phyloP scores from a whole-genome alignment of 257 asterid genomes.

The Leptodermis oblonga region DNA sequence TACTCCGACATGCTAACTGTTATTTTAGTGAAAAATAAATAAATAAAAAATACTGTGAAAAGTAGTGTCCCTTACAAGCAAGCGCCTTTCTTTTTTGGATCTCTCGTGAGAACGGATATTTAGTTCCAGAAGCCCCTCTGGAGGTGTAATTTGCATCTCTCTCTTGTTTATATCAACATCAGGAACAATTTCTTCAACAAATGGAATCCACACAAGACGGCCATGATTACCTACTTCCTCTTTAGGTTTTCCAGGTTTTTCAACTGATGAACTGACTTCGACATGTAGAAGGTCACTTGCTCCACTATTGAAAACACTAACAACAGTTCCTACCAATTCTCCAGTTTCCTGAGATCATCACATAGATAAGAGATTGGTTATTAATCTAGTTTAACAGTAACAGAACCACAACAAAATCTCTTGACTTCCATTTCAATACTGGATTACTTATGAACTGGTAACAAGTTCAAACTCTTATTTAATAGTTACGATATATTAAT shows the following conservation, averaged over 20 bases:
- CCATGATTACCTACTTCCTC: constrained; percentile 44
- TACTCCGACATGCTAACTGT: background rate
- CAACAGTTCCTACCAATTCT: constrained; percentile 73
- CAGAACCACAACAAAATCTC: background rate
- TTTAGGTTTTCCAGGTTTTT: constrained; percentile 29
- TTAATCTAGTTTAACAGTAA: background rate
- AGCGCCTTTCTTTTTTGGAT: constrained; percentile 97
- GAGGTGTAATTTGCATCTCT: constrained; percentile 94
- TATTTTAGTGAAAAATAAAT: background rate
- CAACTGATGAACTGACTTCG: constrained; percentile 41
- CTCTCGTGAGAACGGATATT: constrained; percentile 72
- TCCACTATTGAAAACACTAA: constrained; percentile 73
- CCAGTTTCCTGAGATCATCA: constrained; percentile 54
- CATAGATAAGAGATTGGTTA: background rate
- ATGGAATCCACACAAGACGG: constrained; percentile 84
- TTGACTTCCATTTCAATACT: background rate
- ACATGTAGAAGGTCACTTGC: constrained; percentile 90
- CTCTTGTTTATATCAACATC: constrained; percentile 58
- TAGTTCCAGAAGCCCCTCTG: constrained; percentile 86
- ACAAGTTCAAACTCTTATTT: background rate
- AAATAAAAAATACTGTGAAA: constrained; percentile 14
- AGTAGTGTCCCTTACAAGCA: constrained; percentile 64
- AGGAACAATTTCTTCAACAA: constrained; percentile 92
- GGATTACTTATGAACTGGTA: background rate
- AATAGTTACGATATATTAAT: background rate